Base-by-base conservation (phyloP, 352 stramenopile genomes). In the Globisporangium irregulare region DNA sequence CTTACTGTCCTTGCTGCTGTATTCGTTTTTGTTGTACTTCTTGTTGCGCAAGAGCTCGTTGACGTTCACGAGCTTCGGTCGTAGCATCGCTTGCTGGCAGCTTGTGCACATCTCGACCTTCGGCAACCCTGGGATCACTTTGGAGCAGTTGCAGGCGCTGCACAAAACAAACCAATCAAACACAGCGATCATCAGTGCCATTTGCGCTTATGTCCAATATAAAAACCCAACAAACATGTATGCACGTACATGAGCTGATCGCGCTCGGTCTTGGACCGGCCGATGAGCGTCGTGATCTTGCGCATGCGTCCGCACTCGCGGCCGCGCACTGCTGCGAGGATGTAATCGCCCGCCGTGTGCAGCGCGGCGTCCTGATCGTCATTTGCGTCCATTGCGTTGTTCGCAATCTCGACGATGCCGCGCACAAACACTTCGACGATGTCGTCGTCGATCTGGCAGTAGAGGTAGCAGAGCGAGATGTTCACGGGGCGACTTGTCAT, bases 381-480 rank as follows among this genome's bases (percentile, higher is more conserved):
- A 7, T 58, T 32, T 48, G 4, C 59, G 29, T 29, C 48, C 34
- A 18, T 15, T n/a, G 1, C 3, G 27, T 56, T 41, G 32, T 41
- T 70, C 3, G 74, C 77, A 4, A 88, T 61, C 66, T 89, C 82
- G 3, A 89, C 74, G 25, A 91, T 88, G 3, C 80, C 82, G 27
- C 82, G 80, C 29, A 79, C 70, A 69, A 88, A 91, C 25, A 86
- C 74, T 60, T 89, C 78, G 29, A 88, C 78, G 4, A 75, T 43
- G 24, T 84, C 76, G 5, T 60, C 67, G 4, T 70, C 64, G 50
- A 73, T 46, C 57, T 89, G 79, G 32, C 74, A 78, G 69, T 89
- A 91, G 59, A 91, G 32, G 67, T 89, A 91, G 59, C 82, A 91
- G 20, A 87, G 70, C 24, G 82, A 91, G 61, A 89, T 74, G 56